Evolutionary conservation across 495 filamentous ascomycete genomes (phyloP), one percentile per base, ranked within the genome.

Genomic region (Chaetomidium leptoderma): DNA sequence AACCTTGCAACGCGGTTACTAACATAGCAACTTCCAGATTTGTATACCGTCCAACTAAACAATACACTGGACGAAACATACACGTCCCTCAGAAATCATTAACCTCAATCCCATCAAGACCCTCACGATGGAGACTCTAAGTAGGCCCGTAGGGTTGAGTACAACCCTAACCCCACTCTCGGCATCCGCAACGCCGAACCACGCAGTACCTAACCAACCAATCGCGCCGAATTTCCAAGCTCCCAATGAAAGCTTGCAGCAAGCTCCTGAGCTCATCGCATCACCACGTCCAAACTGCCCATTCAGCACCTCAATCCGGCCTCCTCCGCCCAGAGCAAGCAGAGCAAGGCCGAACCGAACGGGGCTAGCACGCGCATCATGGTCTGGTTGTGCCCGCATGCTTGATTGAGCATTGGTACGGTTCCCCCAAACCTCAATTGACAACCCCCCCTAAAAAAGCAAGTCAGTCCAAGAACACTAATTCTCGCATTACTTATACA

Each of bases 221-320:
- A 13, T 14, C 23, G 13, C 32, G 49, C 49, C 14, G 49, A 53
- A 53, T 43, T 55, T 53, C 50, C 26, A 44, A 54, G 51, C 39
- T 54, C n/a, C n/a, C n/a, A n/a, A n/a, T n/a, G n/a, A n/a, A n/a
- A n/a, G n/a, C n/a, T n/a, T n/a, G n/a, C n/a, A n/a, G n/a, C n/a
- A n/a, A n/a, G n/a, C n/a, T 19, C 23, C 29, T 17, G 50, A 39
- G 21, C 35, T 36, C 35, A 30, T 29, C 21, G 4, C 16, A 19
- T 8, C 52, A 24, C 8, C 11, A 10, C n/a, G n/a, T n/a, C n/a
- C n/a, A 45, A 44, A 4, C 29, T 17, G 1, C 17, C 6, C 26
- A 10, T 6, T 13, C 7, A 16, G 17, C 17, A 29, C 39, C 51
- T 11, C 53, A 17, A 39, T 39, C 21, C 23, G 53, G 42, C 21